Conservation (phyloP, 208 protist species). For the Naegleria fowleri region DNA sequence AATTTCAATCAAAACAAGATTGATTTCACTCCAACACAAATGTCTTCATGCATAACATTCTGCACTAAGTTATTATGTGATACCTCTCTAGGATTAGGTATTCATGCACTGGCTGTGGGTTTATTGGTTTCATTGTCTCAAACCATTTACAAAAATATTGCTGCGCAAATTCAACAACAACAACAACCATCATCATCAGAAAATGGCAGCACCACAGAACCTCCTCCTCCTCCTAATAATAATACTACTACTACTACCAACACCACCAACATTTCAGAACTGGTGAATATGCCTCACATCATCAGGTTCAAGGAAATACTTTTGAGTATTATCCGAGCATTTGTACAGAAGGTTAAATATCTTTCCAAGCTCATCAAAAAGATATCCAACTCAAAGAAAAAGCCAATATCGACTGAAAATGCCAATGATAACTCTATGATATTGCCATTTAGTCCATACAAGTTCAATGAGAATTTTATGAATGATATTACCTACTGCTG, state of each 20-base stretch:
- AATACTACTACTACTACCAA: too few species aligned
- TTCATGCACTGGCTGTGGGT: conserved; percentile 17
- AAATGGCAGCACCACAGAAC: background rate
- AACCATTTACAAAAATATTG: conserved; percentile 20
- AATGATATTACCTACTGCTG: background rate
- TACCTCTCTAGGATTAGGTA: background rate
- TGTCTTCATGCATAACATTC: background rate
- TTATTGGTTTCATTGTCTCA: conserved; percentile 26
- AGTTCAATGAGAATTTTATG: background rate
- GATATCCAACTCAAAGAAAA: background rate
- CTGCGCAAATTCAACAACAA: background rate
- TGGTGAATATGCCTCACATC: background rate
- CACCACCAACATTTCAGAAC: too few species aligned
- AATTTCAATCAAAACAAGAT: background rate
- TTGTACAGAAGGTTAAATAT: background rate
- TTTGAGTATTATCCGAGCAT: background rate
- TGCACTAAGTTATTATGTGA: conserved; percentile 24
- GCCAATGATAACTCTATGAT: background rate
- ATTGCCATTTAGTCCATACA: background rate
- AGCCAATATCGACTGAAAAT: background rate
- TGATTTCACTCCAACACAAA: conserved; percentile 2
- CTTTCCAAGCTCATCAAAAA: background rate
- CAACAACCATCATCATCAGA: background rate
- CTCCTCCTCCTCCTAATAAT: too few species aligned
- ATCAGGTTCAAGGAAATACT: background rate